phyloP scores from a whole-genome alignment of 2,329 filamentous ascomycete species.

The Daldinia eschscholtzii region DNA sequence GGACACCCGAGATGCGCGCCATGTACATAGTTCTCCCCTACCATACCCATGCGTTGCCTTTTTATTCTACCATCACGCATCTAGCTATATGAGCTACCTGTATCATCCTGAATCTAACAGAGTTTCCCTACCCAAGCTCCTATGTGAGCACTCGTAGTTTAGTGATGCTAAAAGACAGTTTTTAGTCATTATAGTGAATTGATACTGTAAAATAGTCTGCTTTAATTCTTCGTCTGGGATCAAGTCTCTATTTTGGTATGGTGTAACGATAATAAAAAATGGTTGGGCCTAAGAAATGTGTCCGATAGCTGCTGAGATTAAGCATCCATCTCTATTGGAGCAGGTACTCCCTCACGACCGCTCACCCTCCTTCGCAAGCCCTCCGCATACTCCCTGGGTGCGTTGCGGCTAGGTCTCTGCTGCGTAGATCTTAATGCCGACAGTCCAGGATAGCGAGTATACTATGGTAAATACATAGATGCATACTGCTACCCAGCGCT shows the following conservation, averaged over 20 bases:
- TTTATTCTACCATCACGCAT: conserved; percentile 25
- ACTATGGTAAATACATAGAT: conserved; percentile 47
- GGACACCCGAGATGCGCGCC: conserved; percentile 22
- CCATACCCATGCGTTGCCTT: conserved; percentile 10
- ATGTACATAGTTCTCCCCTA: conserved; percentile 36
- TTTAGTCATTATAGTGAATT: background rate
- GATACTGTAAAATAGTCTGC: background rate
- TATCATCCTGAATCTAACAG: conserved; percentile 33
- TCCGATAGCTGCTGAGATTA: background rate
- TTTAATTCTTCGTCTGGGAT: background rate
- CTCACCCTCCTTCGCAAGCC: conserved; percentile 1
- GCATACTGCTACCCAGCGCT: background rate
- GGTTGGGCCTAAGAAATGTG: too few relatives aligned
- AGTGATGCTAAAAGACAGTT: background rate
- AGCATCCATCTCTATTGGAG: conserved; percentile 15
- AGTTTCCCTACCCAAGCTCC: conserved; percentile 18
- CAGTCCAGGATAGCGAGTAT: conserved; percentile 64
- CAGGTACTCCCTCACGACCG: conserved; percentile 9
- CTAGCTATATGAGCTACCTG: conserved; percentile 32
- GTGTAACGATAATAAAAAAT: too few relatives aligned
- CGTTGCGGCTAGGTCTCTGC: conserved; percentile 68
- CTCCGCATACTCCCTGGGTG: conserved; percentile 54
- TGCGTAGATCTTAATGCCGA: conserved; percentile 66
- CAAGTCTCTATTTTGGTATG: too few relatives aligned
- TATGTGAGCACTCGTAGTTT: background rate